Base-by-base conservation (phyloP, 1,284 basidiomycete species). In the Moesziomyces parantarcticus region DNA sequence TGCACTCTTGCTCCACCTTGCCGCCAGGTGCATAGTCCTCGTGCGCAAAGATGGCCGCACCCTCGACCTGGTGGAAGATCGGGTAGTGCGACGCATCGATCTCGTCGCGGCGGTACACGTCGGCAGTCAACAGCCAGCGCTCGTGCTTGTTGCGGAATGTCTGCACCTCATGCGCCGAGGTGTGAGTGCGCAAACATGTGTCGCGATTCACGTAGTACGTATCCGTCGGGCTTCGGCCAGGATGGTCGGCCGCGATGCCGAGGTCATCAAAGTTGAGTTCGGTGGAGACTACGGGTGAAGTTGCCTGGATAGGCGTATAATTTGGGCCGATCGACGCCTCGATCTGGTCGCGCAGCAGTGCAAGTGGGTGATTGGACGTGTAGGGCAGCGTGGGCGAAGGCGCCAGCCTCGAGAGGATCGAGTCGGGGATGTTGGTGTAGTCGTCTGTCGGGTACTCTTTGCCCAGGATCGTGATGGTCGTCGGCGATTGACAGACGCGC, bases 21-120 rank as follows among this genome's bases (percentile, higher is more conserved):
- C 72, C 80, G 29, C 75, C 81, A 1, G 88, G 86, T 55, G 88
- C 86, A 46, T 79, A 79, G 36, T 87, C 85, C 0, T 55, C 51
- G n/a, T 52, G 48, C 1, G 50, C 25, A 75, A 92, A 94, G 50
- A 97, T 89, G 44, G 90, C 87, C 21, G 95, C 94, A 32, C 96
- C 97, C 84, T 99, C 97, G 87, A 97, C 94, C 85, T 99, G 97
- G 85, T 99, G 97, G 84, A 99, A 99, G 45, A 97, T 92, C 20
- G 97, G 97, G 84, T 98, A 98, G 85, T 99, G 97, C 11, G 91
- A 92, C 21, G 89, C 88, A 86, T 99, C 97, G 74, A 99, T 99
- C 85, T 99, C 97, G 88, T 99, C 97, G 73, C 97, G 89, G 44
- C 97, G 87, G 85, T 98, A 99, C 47, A 99, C 97, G 86, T 99